These are phyloP conservation scores for Cyanidioschyzon merolae DNA, from an alignment of 23 red algal genomes.

Conservation along the genomic window DNA sequence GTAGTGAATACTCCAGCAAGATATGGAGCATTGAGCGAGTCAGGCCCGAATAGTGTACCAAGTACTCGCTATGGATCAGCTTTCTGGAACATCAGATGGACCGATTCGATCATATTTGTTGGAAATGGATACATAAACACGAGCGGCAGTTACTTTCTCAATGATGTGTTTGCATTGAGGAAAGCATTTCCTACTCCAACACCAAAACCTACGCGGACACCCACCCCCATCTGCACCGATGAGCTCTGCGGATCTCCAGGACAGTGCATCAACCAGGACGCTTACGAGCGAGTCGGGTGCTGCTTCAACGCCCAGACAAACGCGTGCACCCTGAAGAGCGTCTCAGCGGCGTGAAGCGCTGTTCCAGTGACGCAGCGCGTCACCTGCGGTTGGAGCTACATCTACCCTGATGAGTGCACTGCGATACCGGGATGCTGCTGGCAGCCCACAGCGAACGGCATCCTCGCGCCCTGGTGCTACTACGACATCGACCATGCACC, in stretches of 20 bases:
- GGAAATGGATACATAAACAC: neutral
- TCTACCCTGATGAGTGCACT: conserved; percentile 14
- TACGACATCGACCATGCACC: conserved; percentile 14
- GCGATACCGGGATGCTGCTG: conserved; percentile 18
- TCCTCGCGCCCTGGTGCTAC: conserved; percentile 16
- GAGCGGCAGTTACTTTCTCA: neutral
- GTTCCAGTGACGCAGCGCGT: neutral
- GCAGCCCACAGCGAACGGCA: conserved; percentile 8
- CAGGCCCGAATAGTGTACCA: neutral
- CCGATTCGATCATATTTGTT: neutral
- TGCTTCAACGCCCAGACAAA: conserved; percentile 8
- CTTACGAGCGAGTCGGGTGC: conserved; percentile 1
- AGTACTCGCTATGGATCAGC: neutral
- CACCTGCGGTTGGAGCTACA: conserved; percentile 9
- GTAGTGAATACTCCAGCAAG: neutral
- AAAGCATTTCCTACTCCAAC: neutral
- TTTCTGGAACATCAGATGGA: neutral
- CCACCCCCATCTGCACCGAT: conserved; percentile 13
- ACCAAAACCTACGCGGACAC: neutral
- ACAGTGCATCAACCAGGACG: conserved; percentile 5
- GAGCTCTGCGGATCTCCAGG: neutral
- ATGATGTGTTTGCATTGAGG: neutral
- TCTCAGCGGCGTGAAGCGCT: neutral
- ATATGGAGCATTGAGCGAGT: neutral
- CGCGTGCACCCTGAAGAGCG: conserved; percentile 11